Evolutionary conservation across 139 green algal genomes (phyloP), one percentile per base, ranked within the genome.

Genomic region (Pleodorina starrii): DNA sequence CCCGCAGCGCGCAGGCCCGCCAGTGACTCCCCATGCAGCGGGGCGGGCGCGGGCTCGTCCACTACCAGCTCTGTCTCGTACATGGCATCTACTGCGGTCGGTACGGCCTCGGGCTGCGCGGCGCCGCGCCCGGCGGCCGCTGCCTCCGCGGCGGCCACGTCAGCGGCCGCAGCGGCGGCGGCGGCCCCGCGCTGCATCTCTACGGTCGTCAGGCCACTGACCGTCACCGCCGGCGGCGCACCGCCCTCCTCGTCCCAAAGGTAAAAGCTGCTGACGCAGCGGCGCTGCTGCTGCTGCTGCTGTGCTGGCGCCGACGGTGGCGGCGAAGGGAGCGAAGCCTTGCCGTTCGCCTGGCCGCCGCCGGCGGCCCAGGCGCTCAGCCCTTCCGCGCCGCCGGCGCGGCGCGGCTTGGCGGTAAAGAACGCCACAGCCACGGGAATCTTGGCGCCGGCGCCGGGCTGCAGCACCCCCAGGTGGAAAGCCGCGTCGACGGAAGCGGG

Each of bases 401-500:
- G 42, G 27, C 57, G n/a, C 10, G 38, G 60, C 63, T 59, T 54
- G 9, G 71, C 79, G 14, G 71, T 25, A 81, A 94, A 92, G 69
- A 71, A 88, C 25, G 38, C 85, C 23, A 94, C 79, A 57, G 81
- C 85, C 27, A 96, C 91, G 36, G 94, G 94, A 7, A 96, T 89
- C 80, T 93, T 93, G 51, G 93, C 91, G 12, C 29, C 5, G n/a
- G 59, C 46, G 0, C 50, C 85, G 9, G 90, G 90, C 42, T 89
- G 32, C 19, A 90, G 71, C 51, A 93, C 94, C 10, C 92, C 94
- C 11, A 96, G 89, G 71, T 96, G 93, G 19, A 96, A 86, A 5
- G 90, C 88, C 66, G 79, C 86, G 79, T 96, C 93, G 3, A 94
- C 74, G 59, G 86, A 35, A 66, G 48, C 71, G 44, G 46, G 89